These are phyloP conservation scores for Graphium sp. DNA, from an alignment of 2,329 filamentous ascomycete species.

Conservation along the genomic window DNA sequence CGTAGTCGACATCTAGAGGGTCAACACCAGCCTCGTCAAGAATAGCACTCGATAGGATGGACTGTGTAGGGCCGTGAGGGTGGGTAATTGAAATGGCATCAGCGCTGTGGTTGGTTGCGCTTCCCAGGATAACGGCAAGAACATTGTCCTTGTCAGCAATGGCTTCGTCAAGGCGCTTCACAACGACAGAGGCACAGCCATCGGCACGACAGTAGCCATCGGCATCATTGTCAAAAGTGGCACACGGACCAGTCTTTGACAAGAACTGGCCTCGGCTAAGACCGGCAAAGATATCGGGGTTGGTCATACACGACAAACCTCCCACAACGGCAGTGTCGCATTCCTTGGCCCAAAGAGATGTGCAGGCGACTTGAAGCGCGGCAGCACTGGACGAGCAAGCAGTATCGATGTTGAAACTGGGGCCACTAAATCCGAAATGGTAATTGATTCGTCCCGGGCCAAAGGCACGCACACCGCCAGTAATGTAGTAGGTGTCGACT, in stretches of 20 bases:
- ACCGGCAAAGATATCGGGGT: slow-evolving; percentile 65
- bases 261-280: slow-evolving; percentile 64
- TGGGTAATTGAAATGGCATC: slow-evolving; percentile 72
- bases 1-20: slow-evolving; percentile 61
- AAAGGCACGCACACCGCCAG: slow-evolving; percentile 32
- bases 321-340: slow-evolving; percentile 70
- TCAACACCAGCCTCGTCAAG: slow-evolving; percentile 59
- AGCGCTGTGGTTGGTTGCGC: slow-evolving; percentile 67
- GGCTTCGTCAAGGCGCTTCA: slow-evolving; percentile 70
- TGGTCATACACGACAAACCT: slow-evolving; percentile 62
- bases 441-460: slow-evolving; percentile 52
- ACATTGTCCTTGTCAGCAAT: slow-evolving; percentile 60
- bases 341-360: slow-evolving; percentile 57
- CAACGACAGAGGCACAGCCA: slow-evolving; percentile 53
- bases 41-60: slow-evolving; percentile 51
- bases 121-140: slow-evolving; percentile 59
- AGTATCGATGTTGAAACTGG: slow-evolving; percentile 57
- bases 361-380: slow-evolving; percentile 53
- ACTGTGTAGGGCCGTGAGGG: slow-evolving; percentile 63
- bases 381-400: slow-evolving; percentile 62
- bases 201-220: slow-evolving; percentile 76
- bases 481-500: slow-evolving; percentile 37
- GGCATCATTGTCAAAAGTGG: slow-evolving; percentile 65
- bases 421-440: slow-evolving; percentile 61
- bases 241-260: slow-evolving; percentile 59